Evolutionary conservation across 805 yeast genomes (phyloP).

Genomic region (Lachancea sp.): DNA sequence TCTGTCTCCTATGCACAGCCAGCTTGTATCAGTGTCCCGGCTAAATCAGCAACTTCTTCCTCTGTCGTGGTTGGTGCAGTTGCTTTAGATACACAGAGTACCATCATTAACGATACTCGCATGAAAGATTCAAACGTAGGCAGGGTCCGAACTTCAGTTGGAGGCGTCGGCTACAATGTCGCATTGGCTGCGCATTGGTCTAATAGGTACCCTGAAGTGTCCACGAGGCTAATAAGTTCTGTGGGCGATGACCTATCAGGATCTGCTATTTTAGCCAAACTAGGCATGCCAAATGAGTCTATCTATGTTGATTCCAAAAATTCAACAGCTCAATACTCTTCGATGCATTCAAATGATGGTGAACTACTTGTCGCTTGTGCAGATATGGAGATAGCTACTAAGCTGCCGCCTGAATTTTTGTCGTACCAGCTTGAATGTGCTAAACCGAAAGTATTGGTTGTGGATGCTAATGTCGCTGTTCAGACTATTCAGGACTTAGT

Average conservation of each 20-base stretch:
- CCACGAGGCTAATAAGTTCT: conserved; percentile 45
- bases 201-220: conserved; percentile 16
- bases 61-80: conserved; percentile 58
- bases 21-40: neutral
- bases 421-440: conserved; percentile 34
- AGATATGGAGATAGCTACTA: conserved; percentile 70
- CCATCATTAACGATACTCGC: conserved; percentile 31
- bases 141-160: conserved; percentile 46
- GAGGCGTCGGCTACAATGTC: conserved; percentile 83
- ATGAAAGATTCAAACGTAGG: conserved; percentile 74
- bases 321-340: conserved; percentile 65
- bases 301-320: conserved; percentile 9
- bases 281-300: conserved; percentile 31
- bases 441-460: conserved; percentile 45
- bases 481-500: conserved; percentile 37
- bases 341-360: conserved; percentile 59
- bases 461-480: conserved; percentile 63
- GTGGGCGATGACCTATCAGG: conserved; percentile 60
- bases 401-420: conserved; percentile 40
- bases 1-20: neutral
- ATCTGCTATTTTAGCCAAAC: conserved; percentile 29
- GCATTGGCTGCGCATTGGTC: conserved; percentile 51
- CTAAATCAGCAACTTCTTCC: conserved; percentile 22
- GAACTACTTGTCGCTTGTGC: conserved; percentile 71
- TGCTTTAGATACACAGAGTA: conserved; percentile 66